Percentiles rank a stretch among this genome's conserved stretches.
phyloP scores from a whole-genome alignment of 371 early-diverging fungal genomes.

The Lichtheimia ornata region DNA sequence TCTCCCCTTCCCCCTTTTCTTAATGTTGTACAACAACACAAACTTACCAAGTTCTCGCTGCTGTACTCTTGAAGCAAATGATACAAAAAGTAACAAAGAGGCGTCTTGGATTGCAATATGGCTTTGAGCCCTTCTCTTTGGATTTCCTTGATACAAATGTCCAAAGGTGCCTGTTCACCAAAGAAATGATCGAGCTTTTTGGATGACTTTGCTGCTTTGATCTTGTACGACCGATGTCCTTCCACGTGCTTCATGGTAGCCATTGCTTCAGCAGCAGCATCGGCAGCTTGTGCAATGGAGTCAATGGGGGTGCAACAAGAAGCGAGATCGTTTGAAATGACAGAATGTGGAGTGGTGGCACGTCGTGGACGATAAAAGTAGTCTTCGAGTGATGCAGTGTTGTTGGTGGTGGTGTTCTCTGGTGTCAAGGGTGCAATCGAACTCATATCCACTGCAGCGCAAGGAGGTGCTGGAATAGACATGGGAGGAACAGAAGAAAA shows the following conservation, averaged over 20 bases:
- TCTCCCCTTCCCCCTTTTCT: too few species aligned
- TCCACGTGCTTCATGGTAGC: conserved; percentile 16
- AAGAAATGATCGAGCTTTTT: conserved; percentile 55
- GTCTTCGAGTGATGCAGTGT: too few species aligned
- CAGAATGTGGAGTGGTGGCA: neutral
- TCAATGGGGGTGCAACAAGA: neutral
- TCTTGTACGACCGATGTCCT: conserved; percentile 39
- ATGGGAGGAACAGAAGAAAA: too few species aligned
- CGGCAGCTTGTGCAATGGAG: conserved; percentile 3
- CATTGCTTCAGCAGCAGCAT: conserved; percentile 12
- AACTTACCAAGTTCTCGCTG: conserved; percentile 58
- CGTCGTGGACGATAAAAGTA: too few species aligned
- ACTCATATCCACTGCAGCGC: too few species aligned
- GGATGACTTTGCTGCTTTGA: conserved; percentile 35
- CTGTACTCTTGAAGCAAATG: conserved; percentile 57
- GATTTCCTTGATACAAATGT: conserved; percentile 56
- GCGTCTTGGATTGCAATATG: conserved; percentile 53
- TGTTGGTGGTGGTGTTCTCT: too few species aligned
- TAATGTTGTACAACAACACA: neutral
- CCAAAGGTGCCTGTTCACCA: conserved; percentile 49
- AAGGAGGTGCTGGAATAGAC: too few species aligned
- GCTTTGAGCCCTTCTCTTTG: conserved; percentile 56
- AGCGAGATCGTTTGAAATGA: conserved; percentile 19
- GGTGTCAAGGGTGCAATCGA: too few species aligned
- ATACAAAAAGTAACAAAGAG: conserved; percentile 60